phyloP scores from a whole-genome alignment of 2,329 filamentous ascomycete species.

The Leptographium galeiforme region DNA sequence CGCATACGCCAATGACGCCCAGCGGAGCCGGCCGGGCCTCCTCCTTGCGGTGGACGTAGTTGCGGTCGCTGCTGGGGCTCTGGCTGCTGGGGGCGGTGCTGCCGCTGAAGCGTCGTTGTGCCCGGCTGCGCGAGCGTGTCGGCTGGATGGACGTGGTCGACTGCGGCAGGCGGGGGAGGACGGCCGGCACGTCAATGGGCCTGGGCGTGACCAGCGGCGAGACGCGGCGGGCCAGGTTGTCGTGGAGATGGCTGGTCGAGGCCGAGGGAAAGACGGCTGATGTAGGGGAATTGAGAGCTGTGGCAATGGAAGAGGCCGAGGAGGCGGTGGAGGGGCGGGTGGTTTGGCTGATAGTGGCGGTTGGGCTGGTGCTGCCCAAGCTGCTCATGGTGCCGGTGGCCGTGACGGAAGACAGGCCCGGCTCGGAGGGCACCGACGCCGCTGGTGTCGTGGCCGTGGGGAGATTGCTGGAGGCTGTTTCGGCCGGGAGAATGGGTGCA shows the following conservation, averaged over 20 bases:
- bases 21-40: slow-evolving; percentile 49
- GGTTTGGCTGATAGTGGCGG: slow-evolving; percentile 17
- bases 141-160: slow-evolving; percentile 13
- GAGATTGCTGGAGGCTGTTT: not conserved
- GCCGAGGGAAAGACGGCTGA: not conserved
- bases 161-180: slow-evolving; percentile 9
- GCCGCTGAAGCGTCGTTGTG: slow-evolving; percentile 63
- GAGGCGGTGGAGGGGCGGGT: not conserved
- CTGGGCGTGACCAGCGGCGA: not conserved
- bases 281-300: not conserved
- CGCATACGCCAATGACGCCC: slow-evolving; percentile 80
- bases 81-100: slow-evolving; percentile 73
- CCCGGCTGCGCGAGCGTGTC: slow-evolving; percentile 43
- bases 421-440: slow-evolving; percentile 28
- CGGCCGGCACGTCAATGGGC: not conserved
- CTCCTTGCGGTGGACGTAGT: slow-evolving; percentile 32
- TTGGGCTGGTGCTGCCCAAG: slow-evolving; percentile 12
- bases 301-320: not conserved
- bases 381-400: slow-evolving; percentile 29
- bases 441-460: not conserved
- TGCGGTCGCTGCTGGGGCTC: slow-evolving; percentile 60
- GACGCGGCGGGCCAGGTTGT: not conserved
- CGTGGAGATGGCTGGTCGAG: not conserved
- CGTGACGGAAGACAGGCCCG: slow-evolving; percentile 36
- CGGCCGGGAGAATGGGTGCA: not conserved